phyloP scores from a whole-genome alignment of 352 stramenopile species.

The Phytophthora hybrid region DNA sequence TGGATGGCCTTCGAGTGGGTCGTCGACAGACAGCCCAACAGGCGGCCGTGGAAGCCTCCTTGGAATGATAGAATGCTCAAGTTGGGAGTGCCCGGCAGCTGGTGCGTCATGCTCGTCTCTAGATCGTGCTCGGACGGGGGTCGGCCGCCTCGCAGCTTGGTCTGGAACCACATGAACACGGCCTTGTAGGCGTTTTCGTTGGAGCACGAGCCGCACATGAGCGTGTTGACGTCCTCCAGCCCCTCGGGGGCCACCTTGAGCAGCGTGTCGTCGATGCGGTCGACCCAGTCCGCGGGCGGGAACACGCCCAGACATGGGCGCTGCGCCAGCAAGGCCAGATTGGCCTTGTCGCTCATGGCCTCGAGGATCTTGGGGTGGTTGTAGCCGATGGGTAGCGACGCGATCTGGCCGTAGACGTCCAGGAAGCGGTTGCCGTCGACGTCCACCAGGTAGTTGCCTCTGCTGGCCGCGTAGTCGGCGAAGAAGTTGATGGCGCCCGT shows the following conservation, averaged over 20 bases:
- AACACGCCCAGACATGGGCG: slow-evolving; percentile 82
- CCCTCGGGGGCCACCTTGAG: slow-evolving; percentile 62
- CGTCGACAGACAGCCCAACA: slow-evolving; percentile 83
- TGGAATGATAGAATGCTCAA: slow-evolving; percentile 88
- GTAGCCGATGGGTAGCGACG: slow-evolving; percentile 86
- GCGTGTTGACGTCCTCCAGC: slow-evolving; percentile 79
- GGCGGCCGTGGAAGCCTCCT: slow-evolving; percentile 80
- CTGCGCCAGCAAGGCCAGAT: slow-evolving; percentile 75
- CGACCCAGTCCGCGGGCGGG: slow-evolving; percentile 77
- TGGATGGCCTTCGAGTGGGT: slow-evolving; percentile 90
- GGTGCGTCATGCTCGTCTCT: slow-evolving; percentile 77
- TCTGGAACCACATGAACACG: slow-evolving; percentile 91
- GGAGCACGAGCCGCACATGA: slow-evolving; percentile 90
- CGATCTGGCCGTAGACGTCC: slow-evolving; percentile 88
- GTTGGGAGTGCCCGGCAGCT: slow-evolving; percentile 71
- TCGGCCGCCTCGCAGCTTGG: slow-evolving; percentile 64
- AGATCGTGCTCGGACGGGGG: slow-evolving; percentile 71
- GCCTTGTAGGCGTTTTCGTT: slow-evolving; percentile 91
- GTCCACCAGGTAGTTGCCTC: slow-evolving; percentile 88
- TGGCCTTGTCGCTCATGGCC: slow-evolving; percentile 67
- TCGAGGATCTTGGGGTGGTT: slow-evolving; percentile 82
- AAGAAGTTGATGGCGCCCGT: slow-evolving; percentile 80
- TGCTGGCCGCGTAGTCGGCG: slow-evolving; percentile 75
- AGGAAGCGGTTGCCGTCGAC: slow-evolving; percentile 87
- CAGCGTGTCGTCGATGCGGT: slow-evolving; percentile 72